Conservation (phyloP, 805 yeast genomes). For the Pichia eremophila region DNA sequence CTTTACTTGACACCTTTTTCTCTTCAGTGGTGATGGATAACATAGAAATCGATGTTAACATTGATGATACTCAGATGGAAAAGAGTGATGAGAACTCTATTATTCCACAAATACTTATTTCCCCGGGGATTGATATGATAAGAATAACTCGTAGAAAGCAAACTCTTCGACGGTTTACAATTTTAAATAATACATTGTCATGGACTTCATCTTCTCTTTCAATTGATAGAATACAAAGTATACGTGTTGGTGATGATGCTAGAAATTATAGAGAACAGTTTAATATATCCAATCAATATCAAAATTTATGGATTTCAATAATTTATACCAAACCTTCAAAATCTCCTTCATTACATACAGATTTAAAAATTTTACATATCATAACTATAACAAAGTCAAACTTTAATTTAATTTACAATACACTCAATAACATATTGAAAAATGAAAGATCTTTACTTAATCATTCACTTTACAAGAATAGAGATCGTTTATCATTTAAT, state of each 20-base stretch:
- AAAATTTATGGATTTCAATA: constrained; percentile 70
- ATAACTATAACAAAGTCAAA: constrained; percentile 49
- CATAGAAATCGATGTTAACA: not conserved
- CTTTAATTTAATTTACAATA: constrained; percentile 44
- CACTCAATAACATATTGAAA: constrained; percentile 39
- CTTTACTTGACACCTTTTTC: not conserved
- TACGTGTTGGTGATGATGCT: constrained; percentile 59
- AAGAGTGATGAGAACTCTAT: too few relatives aligned
- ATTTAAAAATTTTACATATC: constrained; percentile 70
- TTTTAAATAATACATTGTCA: constrained; percentile 46
- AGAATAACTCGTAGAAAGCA: constrained; percentile 65
- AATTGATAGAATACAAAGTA: constrained; percentile 56
- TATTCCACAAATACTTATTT: not conserved
- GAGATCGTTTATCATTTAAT: constrained; percentile 38
- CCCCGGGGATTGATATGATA: constrained; percentile 48
- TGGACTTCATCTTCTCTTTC: constrained; percentile 46
- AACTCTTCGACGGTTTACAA: constrained; percentile 44
- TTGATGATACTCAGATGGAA: not conserved
- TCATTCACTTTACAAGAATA: not conserved
- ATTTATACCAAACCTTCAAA: constrained; percentile 43
- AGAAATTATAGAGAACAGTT: constrained; percentile 80
- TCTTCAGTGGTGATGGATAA: not conserved
- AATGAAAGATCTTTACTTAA: constrained; percentile 8
- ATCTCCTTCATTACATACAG: constrained; percentile 24
- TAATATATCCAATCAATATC: constrained; percentile 56